phyloP scores from a whole-genome alignment of 2,329 filamentous ascomycete genomes.

The Colletotrichum destructivum region DNA sequence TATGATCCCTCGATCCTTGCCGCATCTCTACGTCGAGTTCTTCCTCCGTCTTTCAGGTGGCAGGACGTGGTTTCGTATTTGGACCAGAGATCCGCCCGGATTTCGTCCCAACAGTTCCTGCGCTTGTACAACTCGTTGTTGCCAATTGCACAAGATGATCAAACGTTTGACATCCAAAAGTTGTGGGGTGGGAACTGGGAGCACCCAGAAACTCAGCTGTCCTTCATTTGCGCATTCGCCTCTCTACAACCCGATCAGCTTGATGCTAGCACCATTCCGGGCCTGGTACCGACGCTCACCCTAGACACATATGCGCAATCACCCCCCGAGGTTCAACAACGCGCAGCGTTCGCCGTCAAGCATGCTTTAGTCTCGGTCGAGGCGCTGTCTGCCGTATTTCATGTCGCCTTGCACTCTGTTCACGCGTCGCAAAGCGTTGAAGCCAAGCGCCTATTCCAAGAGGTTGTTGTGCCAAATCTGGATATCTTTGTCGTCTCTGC shows the following conservation, averaged over 20 bases:
- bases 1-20: constrained; percentile 71
- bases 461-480: constrained; percentile 80
- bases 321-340: constrained; percentile 64
- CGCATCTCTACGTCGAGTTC: constrained; percentile 73
- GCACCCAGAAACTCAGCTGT: constrained; percentile 88
- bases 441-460: constrained; percentile 76
- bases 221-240: constrained; percentile 92
- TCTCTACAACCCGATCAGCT: constrained; percentile 82
- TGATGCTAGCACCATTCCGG: constrained; percentile 88
- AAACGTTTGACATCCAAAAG: constrained; percentile 84
- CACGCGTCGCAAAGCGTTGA: constrained; percentile 74
- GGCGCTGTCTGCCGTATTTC: constrained; percentile 80
- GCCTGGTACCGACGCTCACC: constrained; percentile 83
- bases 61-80: constrained; percentile 83
- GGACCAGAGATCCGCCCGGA: constrained; percentile 82
- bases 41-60: constrained; percentile 78
- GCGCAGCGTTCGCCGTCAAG: constrained; percentile 76
- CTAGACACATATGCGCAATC: constrained; percentile 69
- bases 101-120: constrained; percentile 86
- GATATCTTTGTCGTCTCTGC: constrained; percentile 86
- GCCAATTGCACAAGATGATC: constrained; percentile 75
- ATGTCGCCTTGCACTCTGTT: constrained; percentile 73
- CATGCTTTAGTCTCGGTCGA: constrained; percentile 92
- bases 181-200: constrained; percentile 95
- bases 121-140: constrained; percentile 85